Conservation (phyloP, 805 yeast species). For the Candida nanaspora region DNA sequence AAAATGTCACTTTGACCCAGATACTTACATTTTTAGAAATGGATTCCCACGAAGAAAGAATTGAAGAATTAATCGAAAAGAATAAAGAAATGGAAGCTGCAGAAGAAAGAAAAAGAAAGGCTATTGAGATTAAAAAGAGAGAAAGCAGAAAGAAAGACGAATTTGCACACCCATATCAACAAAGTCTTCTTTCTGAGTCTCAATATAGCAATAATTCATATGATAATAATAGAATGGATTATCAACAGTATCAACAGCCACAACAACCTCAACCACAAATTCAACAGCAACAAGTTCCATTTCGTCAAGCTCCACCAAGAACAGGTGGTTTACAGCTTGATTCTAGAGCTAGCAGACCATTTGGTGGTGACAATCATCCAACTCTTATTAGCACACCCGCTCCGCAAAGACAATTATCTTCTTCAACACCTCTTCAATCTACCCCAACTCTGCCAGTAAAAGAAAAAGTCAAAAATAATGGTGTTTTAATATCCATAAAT, state of each 20-base stretch:
- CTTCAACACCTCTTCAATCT: constrained; percentile 12
- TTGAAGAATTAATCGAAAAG: constrained; percentile 94
- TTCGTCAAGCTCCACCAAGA: constrained; percentile 31
- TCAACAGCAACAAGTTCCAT: background rate
- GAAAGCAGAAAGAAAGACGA: constrained; percentile 58
- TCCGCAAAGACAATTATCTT: constrained; percentile 16
- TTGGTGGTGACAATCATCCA: constrained; percentile 18
- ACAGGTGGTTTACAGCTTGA: constrained; percentile 81
- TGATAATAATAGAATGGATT: background rate
- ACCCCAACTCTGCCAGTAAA: constrained; percentile 17
- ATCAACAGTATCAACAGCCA: background rate
- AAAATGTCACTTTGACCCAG: constrained; percentile 74
- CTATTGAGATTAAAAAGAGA: constrained; percentile 79
- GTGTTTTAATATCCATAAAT: constrained; percentile 68
- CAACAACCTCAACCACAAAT: background rate
- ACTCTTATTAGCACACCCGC: constrained; percentile 21
- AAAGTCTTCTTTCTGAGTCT: constrained; percentile 3
- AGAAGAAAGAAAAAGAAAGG: constrained; percentile 93
- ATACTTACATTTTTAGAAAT: constrained; percentile 85
- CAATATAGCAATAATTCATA: constrained; percentile 9
- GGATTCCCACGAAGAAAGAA: constrained; percentile 98
- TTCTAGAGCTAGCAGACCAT: constrained; percentile 29
- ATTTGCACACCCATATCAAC: constrained; percentile 10
- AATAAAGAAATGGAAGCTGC: constrained; percentile 96
- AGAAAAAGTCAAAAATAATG: constrained; percentile 48